Conservation (phyloP, 1,139 yeast species). For the Candida anutae region DNA sequence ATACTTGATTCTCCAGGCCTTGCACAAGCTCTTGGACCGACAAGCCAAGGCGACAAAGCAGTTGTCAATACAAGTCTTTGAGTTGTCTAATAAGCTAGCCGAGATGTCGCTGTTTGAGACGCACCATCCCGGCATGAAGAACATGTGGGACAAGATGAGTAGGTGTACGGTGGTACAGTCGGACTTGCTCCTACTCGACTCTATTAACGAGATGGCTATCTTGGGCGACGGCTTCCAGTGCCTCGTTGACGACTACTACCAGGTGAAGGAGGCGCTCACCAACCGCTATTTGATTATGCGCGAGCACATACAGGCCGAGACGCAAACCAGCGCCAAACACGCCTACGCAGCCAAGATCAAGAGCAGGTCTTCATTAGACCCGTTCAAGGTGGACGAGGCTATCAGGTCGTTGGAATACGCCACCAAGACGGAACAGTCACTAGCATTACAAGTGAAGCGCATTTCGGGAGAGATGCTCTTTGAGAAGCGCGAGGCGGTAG, state of each 20-base stretch:
- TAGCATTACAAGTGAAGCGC: conserved; percentile 67
- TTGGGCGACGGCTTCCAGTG: conserved; percentile 69
- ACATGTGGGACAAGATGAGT: conserved; percentile 74
- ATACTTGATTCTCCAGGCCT: conserved; percentile 53
- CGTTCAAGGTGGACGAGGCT: conserved; percentile 87
- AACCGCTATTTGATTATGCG: conserved; percentile 89
- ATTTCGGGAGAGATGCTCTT: conserved; percentile 80
- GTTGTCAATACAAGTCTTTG: conserved; percentile 51
- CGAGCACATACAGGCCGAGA: conserved; percentile 75
- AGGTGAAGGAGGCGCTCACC: conserved; percentile 86
- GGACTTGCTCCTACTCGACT: conserved; percentile 68
- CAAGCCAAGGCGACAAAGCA: conserved; percentile 48
- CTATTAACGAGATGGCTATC: conserved; percentile 66
- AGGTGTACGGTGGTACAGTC: conserved; percentile 64
- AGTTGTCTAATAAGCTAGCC: conserved; percentile 53
- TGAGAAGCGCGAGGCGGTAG: conserved; percentile 54
- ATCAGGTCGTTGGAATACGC: conserved; percentile 73
- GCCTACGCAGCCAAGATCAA: conserved; percentile 68
- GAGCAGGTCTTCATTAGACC: conserved; percentile 70
- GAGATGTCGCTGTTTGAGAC: conserved; percentile 45
- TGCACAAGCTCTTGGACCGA: conserved; percentile 48
- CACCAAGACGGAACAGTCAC: conserved; percentile 65
- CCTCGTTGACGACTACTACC: conserved; percentile 68
- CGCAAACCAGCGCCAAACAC: conserved; percentile 62
- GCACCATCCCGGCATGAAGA: conserved; percentile 57